phyloP scores from a whole-genome alignment of 805 yeast species.

The Wickerhamomyces queroliae region DNA sequence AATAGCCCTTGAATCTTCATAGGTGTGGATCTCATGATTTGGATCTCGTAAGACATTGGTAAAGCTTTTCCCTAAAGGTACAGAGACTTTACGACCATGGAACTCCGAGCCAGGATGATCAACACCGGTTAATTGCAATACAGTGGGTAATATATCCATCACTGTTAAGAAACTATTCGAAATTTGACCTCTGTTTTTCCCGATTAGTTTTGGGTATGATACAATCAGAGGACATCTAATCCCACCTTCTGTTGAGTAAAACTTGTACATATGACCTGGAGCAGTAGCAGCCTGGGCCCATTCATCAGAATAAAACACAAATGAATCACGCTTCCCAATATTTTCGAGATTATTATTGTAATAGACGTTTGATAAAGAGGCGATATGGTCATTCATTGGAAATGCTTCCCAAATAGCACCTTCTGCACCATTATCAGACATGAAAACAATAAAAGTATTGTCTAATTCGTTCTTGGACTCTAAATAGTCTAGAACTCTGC shows the following conservation, averaged over 20 bases:
- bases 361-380: conserved; percentile 14
- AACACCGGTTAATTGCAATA: conserved; percentile 43
- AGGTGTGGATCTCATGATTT: conserved; percentile 22
- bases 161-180: conserved; percentile 44
- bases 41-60: conserved; percentile 27
- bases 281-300: conserved; percentile 65
- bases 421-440: conserved; percentile 65
- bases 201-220: conserved; percentile 32
- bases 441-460: conserved; percentile 50
- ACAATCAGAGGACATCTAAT: conserved; percentile 50
- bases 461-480: conserved; percentile 39
- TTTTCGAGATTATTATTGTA: conserved; percentile 40
- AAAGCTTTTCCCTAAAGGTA: conserved; percentile 43
- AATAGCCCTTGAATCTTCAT: conserved; percentile 36
- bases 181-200: conserved; percentile 24
- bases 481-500: conserved; percentile 38
- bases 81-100: conserved; percentile 37
- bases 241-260: conserved; percentile 59
- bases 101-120: conserved; percentile 35
- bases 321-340: conserved; percentile 42
- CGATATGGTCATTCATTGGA: conserved; percentile 32
- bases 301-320: conserved; percentile 46
- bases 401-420: conserved; percentile 55
- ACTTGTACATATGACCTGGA: conserved; percentile 46
- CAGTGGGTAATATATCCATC: conserved; percentile 55